Base-by-base conservation (phyloP, 257 asterid genomes). In the Solanum stenotomum region DNA sequence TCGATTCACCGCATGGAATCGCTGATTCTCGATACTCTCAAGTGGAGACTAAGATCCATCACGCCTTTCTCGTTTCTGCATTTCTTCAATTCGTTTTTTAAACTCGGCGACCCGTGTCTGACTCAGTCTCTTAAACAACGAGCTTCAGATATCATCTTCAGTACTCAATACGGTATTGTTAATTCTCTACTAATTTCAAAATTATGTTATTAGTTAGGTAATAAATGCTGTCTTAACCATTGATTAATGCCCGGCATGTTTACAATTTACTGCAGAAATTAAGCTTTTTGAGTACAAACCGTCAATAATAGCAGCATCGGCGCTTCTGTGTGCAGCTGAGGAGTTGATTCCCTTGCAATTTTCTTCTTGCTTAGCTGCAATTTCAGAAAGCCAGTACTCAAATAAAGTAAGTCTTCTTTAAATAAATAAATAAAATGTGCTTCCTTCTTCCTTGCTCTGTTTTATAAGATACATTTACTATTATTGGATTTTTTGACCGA, bases 1-100 rank as follows among this genome's bases (percentile, higher is more conserved):
- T 89, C 91, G 79, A 71, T 94, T 85, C 90, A 89, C 9, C 93
- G 95, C 85, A 94, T 94, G 96, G 96, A 94, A 92, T 88, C 52
- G 37, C 90, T 92, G 42, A 23, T 94, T 40, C 94, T 94, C 29
- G 72, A 91, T 87, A 81, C 91, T 12, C 95, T 94, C 56, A 87
- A 88, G 35, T 94, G 96, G 96, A 90, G 96, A 75, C 89, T 92
- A 93, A 90, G 96, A 44, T 94, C 93, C 7, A 88, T 94, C 85
- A 94, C 96, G 34, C 96, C 96, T 49, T 92, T 94, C 91, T 92
- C 96, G 12, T 94, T 94, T 61, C 93, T 94, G 88, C 89, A 85
- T 16, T 87, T 87, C 86, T 94, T 93, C 75, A 29, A 89, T 84
- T 90, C 95, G 23, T 40, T 92, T 31, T 77, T 91, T 61, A 23